Base-by-base conservation (phyloP, 2,329 filamentous ascomycete species). In the Chalaropsis thielavioides region DNA sequence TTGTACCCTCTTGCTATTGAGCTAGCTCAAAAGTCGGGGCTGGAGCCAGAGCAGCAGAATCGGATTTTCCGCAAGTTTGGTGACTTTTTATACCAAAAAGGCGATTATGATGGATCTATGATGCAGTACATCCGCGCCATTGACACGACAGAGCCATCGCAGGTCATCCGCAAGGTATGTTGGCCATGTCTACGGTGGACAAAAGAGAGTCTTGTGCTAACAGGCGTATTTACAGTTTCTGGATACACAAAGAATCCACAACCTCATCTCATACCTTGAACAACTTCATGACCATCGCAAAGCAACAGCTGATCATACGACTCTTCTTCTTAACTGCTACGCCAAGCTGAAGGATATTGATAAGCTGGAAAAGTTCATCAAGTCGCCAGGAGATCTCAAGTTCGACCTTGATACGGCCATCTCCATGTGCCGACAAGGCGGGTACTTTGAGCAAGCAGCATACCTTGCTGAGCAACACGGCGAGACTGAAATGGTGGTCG, bases 391-490 rank as follows among this genome's bases (percentile, higher is more conserved):
- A 1, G 92, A 96, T 70, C 81, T 96, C 51, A 96, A 95, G 71
- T 99, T 99, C 71, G 94, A 99, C 73, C 80, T 97, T 2, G 94
- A 99, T 69, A 99, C 94, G 0, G 94, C 94, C 15, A 99, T 99
- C 68, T 85, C 88, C 1, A 96, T 99, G 91, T 99, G 94, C 72
- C 84, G 95, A 35, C 94, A 99, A 76, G 94, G 92, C 11, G 92
- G 94, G 0, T 99, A 99, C 74, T 95, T 87, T 71, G 92, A 97
- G 67, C 95, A 99, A 77, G 94, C 94, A 15, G 94, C 92, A 3
- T 99, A 95, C 71, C 81, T 99, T 44, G 94, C 95, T 6, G 89
- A 91, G 66, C 92, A 96, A 74, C 92, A 99, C 71, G 88, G 90
- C 5, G 94, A 99, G 73, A 90, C 90, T 68, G 91, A 96, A 66